These are phyloP conservation scores for Pistacia integerrima DNA, from an alignment of 345 rosid genomes.

Conservation along the genomic window DNA sequence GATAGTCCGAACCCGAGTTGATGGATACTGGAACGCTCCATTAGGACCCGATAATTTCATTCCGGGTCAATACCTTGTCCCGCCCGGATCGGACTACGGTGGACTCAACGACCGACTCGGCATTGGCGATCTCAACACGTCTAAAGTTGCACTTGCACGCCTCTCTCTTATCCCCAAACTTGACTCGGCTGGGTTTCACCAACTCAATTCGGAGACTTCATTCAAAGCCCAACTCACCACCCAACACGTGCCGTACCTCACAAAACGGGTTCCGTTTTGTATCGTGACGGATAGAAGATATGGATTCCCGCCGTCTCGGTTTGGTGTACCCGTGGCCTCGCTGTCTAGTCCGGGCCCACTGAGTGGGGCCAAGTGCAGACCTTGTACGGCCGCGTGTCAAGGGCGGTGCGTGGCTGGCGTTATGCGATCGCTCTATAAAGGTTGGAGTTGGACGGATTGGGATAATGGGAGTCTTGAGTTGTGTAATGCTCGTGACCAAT, in stretches of 20 bases:
- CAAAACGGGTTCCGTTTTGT: conserved; percentile 70
- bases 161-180: conserved; percentile 73
- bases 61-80: conserved; percentile 66
- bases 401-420: conserved; percentile 55
- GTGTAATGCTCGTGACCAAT: conserved; percentile 67
- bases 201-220: conserved; percentile 22
- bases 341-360: conserved; percentile 76
- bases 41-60: conserved; percentile 58
- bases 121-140: conserved; percentile 52
- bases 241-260: conserved; percentile 48
- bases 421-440: conserved; percentile 46
- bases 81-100: conserved; percentile 82
- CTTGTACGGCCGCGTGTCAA: conserved; percentile 60
- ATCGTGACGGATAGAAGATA: conserved; percentile 69
- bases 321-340: conserved; percentile 85
- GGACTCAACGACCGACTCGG: conserved; percentile 96
- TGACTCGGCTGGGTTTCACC: conserved; percentile 50
- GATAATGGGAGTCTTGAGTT: conserved; percentile 55
- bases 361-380: conserved; percentile 97
- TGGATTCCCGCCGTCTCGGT: conserved; percentile 59
- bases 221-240: conserved; percentile 77
- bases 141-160: conserved; percentile 69
- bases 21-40: conserved; percentile 81
- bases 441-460: conserved; percentile 94
- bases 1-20: conserved; percentile 93